A percentile compares a stretch with the other conserved stretches of the same genome.
phyloP scores from a whole-genome alignment of 2,329 filamentous ascomycete species.

The Calonectria hongkongensis region DNA sequence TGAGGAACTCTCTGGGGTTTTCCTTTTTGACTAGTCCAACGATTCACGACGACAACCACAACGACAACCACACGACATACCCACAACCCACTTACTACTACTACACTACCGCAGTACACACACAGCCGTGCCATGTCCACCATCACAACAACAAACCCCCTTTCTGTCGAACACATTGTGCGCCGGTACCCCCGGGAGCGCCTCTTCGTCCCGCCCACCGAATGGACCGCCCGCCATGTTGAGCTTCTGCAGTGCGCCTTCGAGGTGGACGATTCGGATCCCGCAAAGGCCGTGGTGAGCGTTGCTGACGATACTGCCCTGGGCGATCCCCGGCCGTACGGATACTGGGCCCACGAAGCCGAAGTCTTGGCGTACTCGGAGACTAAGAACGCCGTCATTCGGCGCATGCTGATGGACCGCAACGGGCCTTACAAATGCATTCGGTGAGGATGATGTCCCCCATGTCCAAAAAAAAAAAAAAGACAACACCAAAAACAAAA shows the following conservation, averaged over 20 bases:
- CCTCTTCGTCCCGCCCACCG: constrained; percentile 50
- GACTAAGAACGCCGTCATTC: constrained; percentile 49
- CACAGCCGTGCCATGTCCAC: neutral
- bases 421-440: constrained; percentile 47
- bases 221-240: constrained; percentile 50
- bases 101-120: neutral
- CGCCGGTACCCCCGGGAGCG: constrained; percentile 52
- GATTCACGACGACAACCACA: no score
- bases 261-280: constrained; percentile 18
- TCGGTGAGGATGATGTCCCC: constrained; percentile 36
- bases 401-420: constrained; percentile 45
- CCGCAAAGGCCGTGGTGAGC: neutral
- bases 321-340: constrained; percentile 34
- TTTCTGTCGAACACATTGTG: constrained; percentile 46
- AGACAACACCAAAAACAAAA: neutral
- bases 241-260: constrained; percentile 46
- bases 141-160: neutral
- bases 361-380: constrained; percentile 48
- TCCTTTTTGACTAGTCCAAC: no score
- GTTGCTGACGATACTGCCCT: constrained; percentile 5
- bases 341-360: constrained; percentile 43
- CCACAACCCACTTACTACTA: neutral
- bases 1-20: no score
- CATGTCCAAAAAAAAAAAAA: accelerated
- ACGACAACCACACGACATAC: neutral